phyloP scores from a whole-genome alignment of 192 early-diverging fungal species.

The Backusella westeae region DNA sequence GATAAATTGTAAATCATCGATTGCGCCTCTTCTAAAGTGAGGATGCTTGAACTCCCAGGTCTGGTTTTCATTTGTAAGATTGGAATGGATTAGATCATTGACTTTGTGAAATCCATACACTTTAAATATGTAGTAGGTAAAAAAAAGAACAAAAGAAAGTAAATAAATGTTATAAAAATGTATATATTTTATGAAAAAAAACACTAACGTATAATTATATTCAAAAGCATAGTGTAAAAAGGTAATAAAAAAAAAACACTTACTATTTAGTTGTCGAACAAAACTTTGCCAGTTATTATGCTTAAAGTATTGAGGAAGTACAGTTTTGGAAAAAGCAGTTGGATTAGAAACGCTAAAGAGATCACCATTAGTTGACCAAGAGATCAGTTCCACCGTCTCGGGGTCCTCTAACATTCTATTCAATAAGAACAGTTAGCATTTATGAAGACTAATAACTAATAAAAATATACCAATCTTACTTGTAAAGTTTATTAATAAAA shows the following conservation, averaged over 20 bases:
- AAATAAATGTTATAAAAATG: not conserved
- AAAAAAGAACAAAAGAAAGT: not conserved
- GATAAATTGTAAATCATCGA: conserved; percentile 44
- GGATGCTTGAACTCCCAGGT: conserved; percentile 90
- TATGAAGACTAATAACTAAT: not conserved
- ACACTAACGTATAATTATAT: too few relatives aligned
- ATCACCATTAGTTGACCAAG: not conserved
- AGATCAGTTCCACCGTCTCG: conserved; percentile 37
- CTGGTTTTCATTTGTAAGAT: conserved; percentile 57
- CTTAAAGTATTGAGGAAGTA: conserved; percentile 17
- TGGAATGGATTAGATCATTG: conserved; percentile 41
- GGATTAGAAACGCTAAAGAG: conserved; percentile 12
- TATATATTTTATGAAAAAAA: not conserved
- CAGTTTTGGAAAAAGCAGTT: not conserved
- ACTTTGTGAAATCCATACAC: conserved; percentile 21
- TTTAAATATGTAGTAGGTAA: not conserved
- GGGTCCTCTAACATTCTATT: conserved; percentile 70
- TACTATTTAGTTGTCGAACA: conserved; percentile 19
- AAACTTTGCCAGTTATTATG: conserved; percentile 21
- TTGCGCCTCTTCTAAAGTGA: conserved; percentile 69
- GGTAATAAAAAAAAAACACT: not conserved
- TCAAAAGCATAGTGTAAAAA: too few relatives aligned
- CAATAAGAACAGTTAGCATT: not conserved
- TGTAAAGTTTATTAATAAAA: conserved; percentile 49
- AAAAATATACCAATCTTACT: conserved; percentile 23